Evolutionary conservation across 345 rosid species (phyloP).

Genomic region (Rhodomyrtus tomentosa): DNA sequence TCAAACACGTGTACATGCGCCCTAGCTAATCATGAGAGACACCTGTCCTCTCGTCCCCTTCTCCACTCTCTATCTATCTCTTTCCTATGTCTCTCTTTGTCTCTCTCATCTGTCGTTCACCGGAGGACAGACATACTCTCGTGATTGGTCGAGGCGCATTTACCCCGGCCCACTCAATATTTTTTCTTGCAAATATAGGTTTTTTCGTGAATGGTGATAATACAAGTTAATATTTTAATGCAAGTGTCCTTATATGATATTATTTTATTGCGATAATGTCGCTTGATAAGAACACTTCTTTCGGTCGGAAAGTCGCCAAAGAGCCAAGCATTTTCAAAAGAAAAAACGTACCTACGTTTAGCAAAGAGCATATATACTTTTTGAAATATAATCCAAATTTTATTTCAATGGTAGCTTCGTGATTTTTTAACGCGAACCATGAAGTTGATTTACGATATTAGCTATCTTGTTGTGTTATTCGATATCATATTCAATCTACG

Average conservation of each 20-base stretch:
- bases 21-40: too few relatives aligned
- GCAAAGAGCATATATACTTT: neutral
- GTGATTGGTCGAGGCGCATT: too few relatives aligned
- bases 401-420: neutral
- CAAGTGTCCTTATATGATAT: neutral
- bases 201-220: neutral
- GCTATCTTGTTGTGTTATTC: too few relatives aligned
- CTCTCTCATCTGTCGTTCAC: too few relatives aligned
- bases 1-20: too few relatives aligned
- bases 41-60: too few relatives aligned
- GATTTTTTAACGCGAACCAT: neutral
- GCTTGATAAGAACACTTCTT: neutral
- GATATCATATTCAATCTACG: too few relatives aligned
- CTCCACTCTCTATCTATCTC: too few relatives aligned
- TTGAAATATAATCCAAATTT: neutral
- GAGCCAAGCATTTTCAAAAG: neutral
- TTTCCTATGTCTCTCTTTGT: too few relatives aligned
- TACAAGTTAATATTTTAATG: neutral
- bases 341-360: neutral
- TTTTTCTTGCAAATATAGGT: neutral
- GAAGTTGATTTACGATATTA: too few relatives aligned
- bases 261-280: neutral
- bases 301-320: neutral
- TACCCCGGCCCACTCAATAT: too few relatives aligned
- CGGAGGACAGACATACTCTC: too few relatives aligned